Conservation (phyloP, 2,329 filamentous ascomycete genomes). For the Xylaria sp. region DNA sequence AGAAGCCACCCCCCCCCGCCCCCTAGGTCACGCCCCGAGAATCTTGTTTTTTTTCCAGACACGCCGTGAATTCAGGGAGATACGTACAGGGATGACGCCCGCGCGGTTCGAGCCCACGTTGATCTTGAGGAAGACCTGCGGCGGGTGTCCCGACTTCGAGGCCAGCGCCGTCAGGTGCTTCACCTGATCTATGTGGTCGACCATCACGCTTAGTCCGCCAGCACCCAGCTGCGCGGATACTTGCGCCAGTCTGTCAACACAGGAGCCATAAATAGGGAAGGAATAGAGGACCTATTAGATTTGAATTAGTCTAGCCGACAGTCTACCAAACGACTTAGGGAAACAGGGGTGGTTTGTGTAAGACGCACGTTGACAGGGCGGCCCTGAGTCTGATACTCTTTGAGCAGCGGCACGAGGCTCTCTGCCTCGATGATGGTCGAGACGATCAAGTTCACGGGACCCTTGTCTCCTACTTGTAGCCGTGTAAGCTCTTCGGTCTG, state of each 20-base stretch:
- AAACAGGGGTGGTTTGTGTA: constrained; percentile 2
- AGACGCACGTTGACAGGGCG: constrained; percentile 60
- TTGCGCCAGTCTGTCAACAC: constrained; percentile 59
- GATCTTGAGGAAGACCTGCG: constrained; percentile 70
- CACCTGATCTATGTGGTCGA: constrained; percentile 70
- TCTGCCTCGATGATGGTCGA: constrained; percentile 79
- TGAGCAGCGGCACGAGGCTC: constrained; percentile 61
- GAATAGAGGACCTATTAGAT: constrained; percentile 65
- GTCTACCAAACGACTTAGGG: no score
- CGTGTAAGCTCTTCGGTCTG: constrained; percentile 68
- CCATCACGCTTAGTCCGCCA: constrained; percentile 62
- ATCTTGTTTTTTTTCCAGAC: no score
- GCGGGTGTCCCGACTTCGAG: constrained; percentile 46
- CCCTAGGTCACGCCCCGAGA: no score
- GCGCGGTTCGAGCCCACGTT: constrained; percentile 75
- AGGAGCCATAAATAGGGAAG: constrained; percentile 66
- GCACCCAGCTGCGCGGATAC: constrained; percentile 60
- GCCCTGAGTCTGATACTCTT: constrained; percentile 57
- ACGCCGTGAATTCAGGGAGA: no score
- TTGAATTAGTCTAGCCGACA: no score
- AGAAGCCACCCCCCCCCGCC: no score
- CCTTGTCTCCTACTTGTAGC: constrained; percentile 67
- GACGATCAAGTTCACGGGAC: constrained; percentile 64
- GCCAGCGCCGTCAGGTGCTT: constrained; percentile 47
- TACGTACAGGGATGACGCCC: constrained; percentile 65